These are phyloP conservation scores for Magnaporthales sp. DNA, from an alignment of 2,329 filamentous ascomycete species.

Conservation along the genomic window DNA sequence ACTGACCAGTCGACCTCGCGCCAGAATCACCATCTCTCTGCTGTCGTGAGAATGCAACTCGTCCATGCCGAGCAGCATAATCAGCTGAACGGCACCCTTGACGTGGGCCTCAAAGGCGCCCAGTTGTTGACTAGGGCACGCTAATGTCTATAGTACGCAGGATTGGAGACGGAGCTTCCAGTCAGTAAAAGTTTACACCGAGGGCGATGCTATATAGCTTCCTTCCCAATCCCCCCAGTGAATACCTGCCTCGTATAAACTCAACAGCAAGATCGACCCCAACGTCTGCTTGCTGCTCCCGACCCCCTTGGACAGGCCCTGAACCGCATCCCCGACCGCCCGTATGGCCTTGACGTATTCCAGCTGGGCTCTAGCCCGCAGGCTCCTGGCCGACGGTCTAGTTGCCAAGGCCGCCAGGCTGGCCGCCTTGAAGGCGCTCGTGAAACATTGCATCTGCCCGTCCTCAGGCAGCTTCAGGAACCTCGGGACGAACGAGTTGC, in stretches of 20 bases:
- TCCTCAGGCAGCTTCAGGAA: not conserved
- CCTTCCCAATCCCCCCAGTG: not conserved
- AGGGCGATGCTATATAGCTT: not conserved
- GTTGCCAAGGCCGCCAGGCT: not conserved
- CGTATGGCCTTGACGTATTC: conserved; percentile 4
- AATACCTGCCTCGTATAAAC: conserved; percentile 1
- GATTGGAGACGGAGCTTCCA: not conserved
- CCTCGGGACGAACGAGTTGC: not conserved
- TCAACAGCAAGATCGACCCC: not conserved
- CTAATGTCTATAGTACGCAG: not conserved
- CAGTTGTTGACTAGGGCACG: conserved; percentile 1
- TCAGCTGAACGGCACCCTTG: conserved; percentile 2
- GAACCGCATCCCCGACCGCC: conserved; percentile 1
- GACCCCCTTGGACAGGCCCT: not conserved
- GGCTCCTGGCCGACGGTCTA: not conserved
- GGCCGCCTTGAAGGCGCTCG: not conserved
- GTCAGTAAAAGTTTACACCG: not conserved
- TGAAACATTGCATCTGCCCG: not conserved
- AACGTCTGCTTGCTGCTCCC: conserved; percentile 1
- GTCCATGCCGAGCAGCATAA: not conserved
- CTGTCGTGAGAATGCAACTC: not conserved
- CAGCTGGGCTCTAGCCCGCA: not conserved
- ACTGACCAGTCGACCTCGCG: no score
- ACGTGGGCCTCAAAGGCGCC: not conserved
- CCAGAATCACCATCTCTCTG: conserved; percentile 2